Conservation (phyloP, 805 yeast species). For the Wickerhamomyces hampshirensis region DNA sequence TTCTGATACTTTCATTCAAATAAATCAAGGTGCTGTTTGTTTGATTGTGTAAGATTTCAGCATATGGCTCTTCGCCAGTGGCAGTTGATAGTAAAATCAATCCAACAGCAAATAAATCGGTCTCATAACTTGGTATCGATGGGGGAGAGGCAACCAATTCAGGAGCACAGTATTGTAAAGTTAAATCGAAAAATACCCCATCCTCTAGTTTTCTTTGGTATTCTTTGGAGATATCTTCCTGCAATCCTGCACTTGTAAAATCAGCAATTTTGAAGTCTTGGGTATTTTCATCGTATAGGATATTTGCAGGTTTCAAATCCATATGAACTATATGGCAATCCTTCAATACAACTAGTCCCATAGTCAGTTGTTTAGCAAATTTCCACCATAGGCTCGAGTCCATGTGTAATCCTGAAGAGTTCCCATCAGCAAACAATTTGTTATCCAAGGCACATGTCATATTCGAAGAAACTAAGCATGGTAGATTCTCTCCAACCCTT, state of each 20-base stretch:
- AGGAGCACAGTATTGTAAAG: slow-evolving; percentile 45
- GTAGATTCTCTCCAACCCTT: slow-evolving; percentile 13
- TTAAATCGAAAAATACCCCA: slow-evolving; percentile 26
- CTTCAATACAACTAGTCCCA: slow-evolving; percentile 23
- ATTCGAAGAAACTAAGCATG: slow-evolving; percentile 14
- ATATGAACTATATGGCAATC: slow-evolving; percentile 36
- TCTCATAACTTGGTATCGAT: slow-evolving; percentile 27
- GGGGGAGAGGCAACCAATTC: slow-evolving; percentile 31
- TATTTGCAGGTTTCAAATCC: slow-evolving; percentile 44
- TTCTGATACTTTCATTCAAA: slow-evolving; percentile 29
- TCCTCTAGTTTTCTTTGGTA: slow-evolving; percentile 13
- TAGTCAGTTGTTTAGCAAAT: slow-evolving; percentile 24
- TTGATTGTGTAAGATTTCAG: slow-evolving; percentile 6
- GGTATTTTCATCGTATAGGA: slow-evolving; percentile 26
- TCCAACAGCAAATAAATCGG: slow-evolving; percentile 45
- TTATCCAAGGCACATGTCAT: slow-evolving; percentile 20
- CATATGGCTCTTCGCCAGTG: slow-evolving; percentile 42
- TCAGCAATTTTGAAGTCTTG: slow-evolving; percentile 39
- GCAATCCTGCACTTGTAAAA: slow-evolving; percentile 36
- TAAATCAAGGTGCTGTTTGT: slow-evolving; percentile 23
- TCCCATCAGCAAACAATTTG: too few species aligned
- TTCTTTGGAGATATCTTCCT: slow-evolving; percentile 16
- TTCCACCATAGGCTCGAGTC: slow-evolving; percentile 29
- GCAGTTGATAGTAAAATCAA: slow-evolving; percentile 40
- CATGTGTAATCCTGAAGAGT: slow-evolving; percentile 19